Evolutionary conservation across 148 eudicot genomes (phyloP).

Genomic region (Talinum fruticosum): DNA sequence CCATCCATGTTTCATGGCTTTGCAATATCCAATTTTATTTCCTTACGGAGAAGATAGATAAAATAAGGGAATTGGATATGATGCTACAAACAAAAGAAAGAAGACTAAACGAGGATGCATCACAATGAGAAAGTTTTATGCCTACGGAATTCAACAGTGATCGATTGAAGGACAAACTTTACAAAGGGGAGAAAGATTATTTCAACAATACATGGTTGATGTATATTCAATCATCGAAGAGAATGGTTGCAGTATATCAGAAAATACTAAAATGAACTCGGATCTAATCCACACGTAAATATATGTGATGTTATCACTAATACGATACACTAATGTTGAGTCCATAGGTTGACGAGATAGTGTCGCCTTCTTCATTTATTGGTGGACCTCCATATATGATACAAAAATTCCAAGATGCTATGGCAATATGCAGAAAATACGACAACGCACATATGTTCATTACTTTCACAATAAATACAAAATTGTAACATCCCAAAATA

Average conservation of each 20-base stretch:
- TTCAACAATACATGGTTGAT: not conserved
- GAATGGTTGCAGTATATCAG: not conserved
- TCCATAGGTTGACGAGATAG: not conserved
- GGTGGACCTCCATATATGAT: slow-evolving; percentile 14
- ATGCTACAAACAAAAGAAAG: not conserved
- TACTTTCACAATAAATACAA: slow-evolving; percentile 20
- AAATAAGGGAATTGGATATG: too few relatives aligned
- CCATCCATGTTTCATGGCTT: not conserved
- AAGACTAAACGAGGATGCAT: not conserved
- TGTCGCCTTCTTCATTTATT: slow-evolving; percentile 14
- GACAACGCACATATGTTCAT: slow-evolving; percentile 23
- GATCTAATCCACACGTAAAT: not conserved
- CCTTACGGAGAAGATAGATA: not conserved
- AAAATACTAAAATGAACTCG: not conserved
- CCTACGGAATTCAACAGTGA: not conserved
- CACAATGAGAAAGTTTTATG: not conserved
- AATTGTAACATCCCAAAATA: too few relatives aligned
- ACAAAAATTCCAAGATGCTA: slow-evolving; percentile 16
- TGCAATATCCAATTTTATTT: not conserved
- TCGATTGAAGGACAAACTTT: not conserved
- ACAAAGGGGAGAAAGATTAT: not conserved
- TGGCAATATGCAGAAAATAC: slow-evolving; percentile 8
- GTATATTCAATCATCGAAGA: slow-evolving; percentile 2
- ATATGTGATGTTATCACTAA: not conserved
- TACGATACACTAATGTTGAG: not conserved